These are phyloP conservation scores for Globisporangium splendens DNA, from an alignment of 352 stramenopile genomes.

Conservation along the genomic window DNA sequence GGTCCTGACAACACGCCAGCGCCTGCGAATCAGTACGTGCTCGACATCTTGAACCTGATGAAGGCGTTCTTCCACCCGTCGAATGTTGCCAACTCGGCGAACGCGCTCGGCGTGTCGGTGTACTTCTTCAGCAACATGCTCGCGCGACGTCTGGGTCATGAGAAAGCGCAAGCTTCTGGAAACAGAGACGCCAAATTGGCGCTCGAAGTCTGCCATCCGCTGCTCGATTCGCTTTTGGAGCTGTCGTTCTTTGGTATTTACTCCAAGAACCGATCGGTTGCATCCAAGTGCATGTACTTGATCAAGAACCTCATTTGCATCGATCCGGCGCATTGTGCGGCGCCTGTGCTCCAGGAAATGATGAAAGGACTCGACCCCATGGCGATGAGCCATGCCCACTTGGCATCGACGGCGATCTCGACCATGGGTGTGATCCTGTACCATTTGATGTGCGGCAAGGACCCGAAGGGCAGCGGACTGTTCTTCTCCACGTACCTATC, in stretches of 20 bases:
- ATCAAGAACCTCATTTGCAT: constrained; percentile 67
- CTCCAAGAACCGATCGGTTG: constrained; percentile 58
- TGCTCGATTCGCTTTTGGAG: constrained; percentile 52
- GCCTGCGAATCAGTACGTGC: constrained; percentile 39
- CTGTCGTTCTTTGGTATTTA: constrained; percentile 70
- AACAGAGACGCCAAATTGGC: constrained; percentile 17
- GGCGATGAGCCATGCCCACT: constrained; percentile 68
- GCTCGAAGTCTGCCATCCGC: constrained; percentile 24
- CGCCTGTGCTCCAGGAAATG: constrained; percentile 63
- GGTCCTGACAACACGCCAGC: constrained; percentile 10
- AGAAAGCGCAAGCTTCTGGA: constrained; percentile 25
- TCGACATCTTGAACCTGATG: constrained; percentile 54
- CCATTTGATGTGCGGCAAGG: constrained; percentile 59
- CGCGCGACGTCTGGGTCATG: constrained; percentile 42
- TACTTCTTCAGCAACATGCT: constrained; percentile 56
- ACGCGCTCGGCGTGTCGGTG: constrained; percentile 44
- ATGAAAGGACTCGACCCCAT: constrained; percentile 61
- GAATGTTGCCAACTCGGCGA: constrained; percentile 58
- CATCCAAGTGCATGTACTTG: constrained; percentile 67
- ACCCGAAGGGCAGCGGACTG: constrained; percentile 34
- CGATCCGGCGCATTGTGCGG: constrained; percentile 33
- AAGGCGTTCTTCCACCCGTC: constrained; percentile 76
- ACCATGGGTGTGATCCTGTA: constrained; percentile 58
- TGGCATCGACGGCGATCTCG: constrained; percentile 67
- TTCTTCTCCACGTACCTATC: constrained; percentile 61